phyloP scores from a whole-genome alignment of 805 yeast genomes.

The Ogataea angusta region DNA sequence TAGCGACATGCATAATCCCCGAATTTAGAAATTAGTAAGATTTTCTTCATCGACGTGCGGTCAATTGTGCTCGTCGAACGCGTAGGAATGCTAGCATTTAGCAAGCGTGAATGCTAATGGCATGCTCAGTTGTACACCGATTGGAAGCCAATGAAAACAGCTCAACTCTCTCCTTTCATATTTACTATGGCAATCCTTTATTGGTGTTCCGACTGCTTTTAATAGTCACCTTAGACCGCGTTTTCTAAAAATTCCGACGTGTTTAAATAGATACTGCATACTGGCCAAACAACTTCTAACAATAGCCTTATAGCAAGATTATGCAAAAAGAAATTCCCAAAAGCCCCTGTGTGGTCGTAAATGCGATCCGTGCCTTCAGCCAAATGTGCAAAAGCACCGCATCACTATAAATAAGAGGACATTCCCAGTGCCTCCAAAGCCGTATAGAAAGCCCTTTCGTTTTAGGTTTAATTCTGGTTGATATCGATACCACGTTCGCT shows the following conservation, averaged over 20 bases:
- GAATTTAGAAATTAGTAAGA: neutral
- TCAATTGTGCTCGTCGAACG: neutral
- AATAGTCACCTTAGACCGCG: neutral
- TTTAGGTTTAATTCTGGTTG: conserved; percentile 5
- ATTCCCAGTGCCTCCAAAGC: neutral
- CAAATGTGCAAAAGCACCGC: neutral
- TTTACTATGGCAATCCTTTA: too few species aligned
- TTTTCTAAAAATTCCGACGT: neutral
- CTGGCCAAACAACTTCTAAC: neutral
- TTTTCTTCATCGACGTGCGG: neutral
- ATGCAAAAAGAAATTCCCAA: neutral
- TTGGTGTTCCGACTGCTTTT: too few species aligned
- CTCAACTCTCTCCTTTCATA: too few species aligned
- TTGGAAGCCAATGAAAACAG: too few species aligned
- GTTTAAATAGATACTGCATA: neutral
- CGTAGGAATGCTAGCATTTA: neutral
- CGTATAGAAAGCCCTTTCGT: conserved; percentile 5
- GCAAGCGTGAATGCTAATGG: too few species aligned
- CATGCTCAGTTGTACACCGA: too few species aligned
- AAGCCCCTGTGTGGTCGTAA: neutral
- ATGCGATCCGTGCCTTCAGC: conserved; percentile 3
- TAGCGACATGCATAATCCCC: neutral
- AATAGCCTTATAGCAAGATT: neutral
- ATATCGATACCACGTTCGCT: conserved; percentile 17
- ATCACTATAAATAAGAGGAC: neutral